These are phyloP conservation scores for Drechslerella dactyloides DNA, from an alignment of 2,329 filamentous ascomycete species.

Conservation along the genomic window DNA sequence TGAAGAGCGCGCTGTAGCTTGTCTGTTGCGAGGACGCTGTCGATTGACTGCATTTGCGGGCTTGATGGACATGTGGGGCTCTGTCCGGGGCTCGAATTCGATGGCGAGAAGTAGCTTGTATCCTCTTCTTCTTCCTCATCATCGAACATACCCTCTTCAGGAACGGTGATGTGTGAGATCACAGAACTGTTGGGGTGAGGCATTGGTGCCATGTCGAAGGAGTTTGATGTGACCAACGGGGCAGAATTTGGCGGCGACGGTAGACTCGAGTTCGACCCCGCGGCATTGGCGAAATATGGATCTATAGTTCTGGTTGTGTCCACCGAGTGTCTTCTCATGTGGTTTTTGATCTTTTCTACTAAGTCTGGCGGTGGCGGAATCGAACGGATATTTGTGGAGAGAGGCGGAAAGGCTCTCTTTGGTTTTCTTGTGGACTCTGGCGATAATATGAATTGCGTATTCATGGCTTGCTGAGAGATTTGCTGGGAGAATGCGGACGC, in stretches of 20 bases:
- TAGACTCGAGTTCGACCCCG: constrained; percentile 49
- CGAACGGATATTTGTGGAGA: constrained; percentile 39
- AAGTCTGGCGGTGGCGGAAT: constrained; percentile 42
- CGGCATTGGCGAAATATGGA: constrained; percentile 36
- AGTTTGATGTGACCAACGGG: constrained; percentile 52
- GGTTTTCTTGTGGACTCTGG: constrained; percentile 38
- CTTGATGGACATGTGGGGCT: constrained; percentile 40
- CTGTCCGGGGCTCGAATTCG: constrained; percentile 35
- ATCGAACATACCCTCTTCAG: constrained; percentile 51
- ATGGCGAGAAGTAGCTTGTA: constrained; percentile 53
- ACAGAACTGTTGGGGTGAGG: constrained; percentile 51
- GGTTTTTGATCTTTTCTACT: constrained; percentile 43
- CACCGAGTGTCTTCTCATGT: constrained; percentile 47
- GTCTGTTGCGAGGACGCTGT: constrained; percentile 51
- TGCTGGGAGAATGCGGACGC: constrained; percentile 35
- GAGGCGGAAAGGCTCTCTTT: constrained; percentile 41
- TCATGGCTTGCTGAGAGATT: constrained; percentile 42
- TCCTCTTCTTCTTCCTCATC: constrained; percentile 52
- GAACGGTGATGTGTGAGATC: constrained; percentile 51
- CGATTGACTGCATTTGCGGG: constrained; percentile 42
- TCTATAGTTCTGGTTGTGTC: constrained; percentile 47
- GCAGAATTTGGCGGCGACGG: constrained; percentile 53
- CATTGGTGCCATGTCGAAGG: constrained; percentile 55
- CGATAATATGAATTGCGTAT: constrained; percentile 40
- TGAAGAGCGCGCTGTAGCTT: constrained; percentile 47